Evolutionary conservation across 306 rosid genomes (phyloP).

Genomic region (Malus orientalis): DNA sequence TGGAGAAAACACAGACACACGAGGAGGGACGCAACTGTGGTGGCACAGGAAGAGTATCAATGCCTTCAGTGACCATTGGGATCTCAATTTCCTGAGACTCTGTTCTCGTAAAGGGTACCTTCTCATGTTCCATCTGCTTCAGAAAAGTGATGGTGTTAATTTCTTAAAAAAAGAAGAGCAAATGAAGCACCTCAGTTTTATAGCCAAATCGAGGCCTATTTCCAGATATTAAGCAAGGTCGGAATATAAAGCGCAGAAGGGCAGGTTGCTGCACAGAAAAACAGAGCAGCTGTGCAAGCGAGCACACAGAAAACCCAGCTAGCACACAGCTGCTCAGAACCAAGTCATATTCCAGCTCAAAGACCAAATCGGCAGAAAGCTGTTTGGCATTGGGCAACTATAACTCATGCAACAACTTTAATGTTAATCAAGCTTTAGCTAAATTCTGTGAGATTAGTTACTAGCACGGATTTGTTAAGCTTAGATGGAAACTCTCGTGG

Average conservation of each 20-base stretch:
- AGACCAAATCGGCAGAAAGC: background rate
- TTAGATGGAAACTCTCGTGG: background rate
- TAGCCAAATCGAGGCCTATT: background rate
- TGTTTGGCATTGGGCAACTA: background rate
- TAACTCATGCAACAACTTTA: background rate
- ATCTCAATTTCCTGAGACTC: slow-evolving; percentile 40
- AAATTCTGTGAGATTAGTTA: background rate
- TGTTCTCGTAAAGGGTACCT: slow-evolving; percentile 28
- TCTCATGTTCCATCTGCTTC: slow-evolving; percentile 45
- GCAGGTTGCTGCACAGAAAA: background rate
- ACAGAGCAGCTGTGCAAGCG: background rate
- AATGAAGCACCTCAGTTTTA: background rate
- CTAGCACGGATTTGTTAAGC: background rate
- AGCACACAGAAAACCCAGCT: background rate
- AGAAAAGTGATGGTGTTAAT: slow-evolving; percentile 4
- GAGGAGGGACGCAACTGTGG: slow-evolving; percentile 24
- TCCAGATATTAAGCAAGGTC: background rate
- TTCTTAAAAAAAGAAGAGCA: background rate
- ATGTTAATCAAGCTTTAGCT: background rate
- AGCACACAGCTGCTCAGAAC: background rate
- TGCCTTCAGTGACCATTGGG: slow-evolving; percentile 21
- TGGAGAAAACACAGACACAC: slow-evolving; percentile 48
- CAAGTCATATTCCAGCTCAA: background rate
- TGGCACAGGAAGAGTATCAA: slow-evolving; percentile 20
- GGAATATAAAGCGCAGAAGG: background rate